Base-by-base conservation (phyloP, 2,329 filamentous ascomycete species). In the Trichoderma asperellum region DNA sequence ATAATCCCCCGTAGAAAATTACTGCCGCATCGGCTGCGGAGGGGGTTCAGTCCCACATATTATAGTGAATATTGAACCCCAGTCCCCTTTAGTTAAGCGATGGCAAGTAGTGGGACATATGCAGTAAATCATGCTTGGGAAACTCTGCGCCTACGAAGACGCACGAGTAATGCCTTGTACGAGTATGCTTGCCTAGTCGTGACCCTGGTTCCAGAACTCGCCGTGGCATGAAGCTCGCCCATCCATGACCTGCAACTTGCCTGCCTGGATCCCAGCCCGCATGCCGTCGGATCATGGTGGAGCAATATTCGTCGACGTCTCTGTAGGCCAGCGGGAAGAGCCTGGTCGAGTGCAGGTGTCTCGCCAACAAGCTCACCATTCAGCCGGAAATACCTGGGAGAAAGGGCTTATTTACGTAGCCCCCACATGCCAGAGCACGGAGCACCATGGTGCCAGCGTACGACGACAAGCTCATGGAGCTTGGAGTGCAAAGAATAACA, bases 261-360 rank as follows among this genome's bases (percentile, higher is more conserved):
- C 66, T 18, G 40, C 40, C 66, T 56, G 35, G 47, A 56, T 57
- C 47, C 65, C 43, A 56, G 66, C 53, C 40, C 27, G 59, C 66
- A 62, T 68, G 52, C 66, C 66, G 66, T 68, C 66, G 66, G 66
- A 68, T 68, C 66, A 57, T 29, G 49, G 66, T 68, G 66, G 66
- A 68, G 61, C 58, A 68, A 56, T 58, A 55, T 55, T 61, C 58
- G 34, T 62, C 57, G 58, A 62, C 24, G 58, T 56, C 29, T 68
- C 47, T 56, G 8, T 57, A 21, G 63, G 29, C 55, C 63, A 58
- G 56, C 62, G 62, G 37, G 52, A 57, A 47, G 62, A 57, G 62
- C 62, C 62, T 18, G 63, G 63, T 66, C 63, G 29, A 58, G 34
- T 66, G 63, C 63, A 37, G 55, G 53, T 58, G 63, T 66, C 63